A percentile compares a stretch with the other conserved stretches of the same genome.
phyloP scores from a whole-genome alignment of 371 early-diverging fungal species.

The Mucor saturninus region DNA sequence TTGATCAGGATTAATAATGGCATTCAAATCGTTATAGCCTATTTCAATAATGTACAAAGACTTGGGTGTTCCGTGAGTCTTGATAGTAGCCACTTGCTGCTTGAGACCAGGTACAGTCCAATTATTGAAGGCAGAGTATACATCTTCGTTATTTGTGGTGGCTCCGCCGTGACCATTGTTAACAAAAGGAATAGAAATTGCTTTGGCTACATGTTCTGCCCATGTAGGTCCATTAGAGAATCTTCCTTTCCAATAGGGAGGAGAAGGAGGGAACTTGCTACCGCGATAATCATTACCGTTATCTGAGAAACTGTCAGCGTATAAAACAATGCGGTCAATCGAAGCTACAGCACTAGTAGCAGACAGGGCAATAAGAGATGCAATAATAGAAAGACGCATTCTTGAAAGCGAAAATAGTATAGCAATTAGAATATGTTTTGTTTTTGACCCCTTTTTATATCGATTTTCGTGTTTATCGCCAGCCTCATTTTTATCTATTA shows the following conservation, averaged over 20 bases:
- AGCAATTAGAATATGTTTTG: no score
- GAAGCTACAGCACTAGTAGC: constrained; percentile 22
- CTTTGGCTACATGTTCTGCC: constrained; percentile 52
- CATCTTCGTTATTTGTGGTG: constrained; percentile 49
- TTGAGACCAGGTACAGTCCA: constrained; percentile 26
- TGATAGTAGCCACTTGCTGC: constrained; percentile 23
- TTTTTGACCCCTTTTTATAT: no score
- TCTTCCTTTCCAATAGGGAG: constrained; percentile 54
- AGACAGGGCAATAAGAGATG: constrained; percentile 14
- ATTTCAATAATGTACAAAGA: constrained; percentile 27
- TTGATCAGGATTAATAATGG: constrained; percentile 28
- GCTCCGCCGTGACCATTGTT: constrained; percentile 62
- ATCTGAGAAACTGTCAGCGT: constrained; percentile 35
- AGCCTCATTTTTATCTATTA: no score
- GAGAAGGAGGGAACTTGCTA: constrained; percentile 28
- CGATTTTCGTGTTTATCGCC: no score
- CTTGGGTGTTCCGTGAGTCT: constrained; percentile 19
- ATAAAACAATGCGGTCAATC: constrained; percentile 27
- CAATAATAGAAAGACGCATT: constrained; percentile 12
- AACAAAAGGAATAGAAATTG: constrained; percentile 31
- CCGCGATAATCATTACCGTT: constrained; percentile 29
- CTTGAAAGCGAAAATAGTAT: not conserved
- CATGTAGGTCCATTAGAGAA: constrained; percentile 62
- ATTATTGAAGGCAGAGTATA: constrained; percentile 19
- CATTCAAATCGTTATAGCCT: constrained; percentile 35